Percentiles rank a stretch among this genome's conserved stretches.
Conservation (phyloP, 139 green algal species). For the Closterium sp. region DNA sequence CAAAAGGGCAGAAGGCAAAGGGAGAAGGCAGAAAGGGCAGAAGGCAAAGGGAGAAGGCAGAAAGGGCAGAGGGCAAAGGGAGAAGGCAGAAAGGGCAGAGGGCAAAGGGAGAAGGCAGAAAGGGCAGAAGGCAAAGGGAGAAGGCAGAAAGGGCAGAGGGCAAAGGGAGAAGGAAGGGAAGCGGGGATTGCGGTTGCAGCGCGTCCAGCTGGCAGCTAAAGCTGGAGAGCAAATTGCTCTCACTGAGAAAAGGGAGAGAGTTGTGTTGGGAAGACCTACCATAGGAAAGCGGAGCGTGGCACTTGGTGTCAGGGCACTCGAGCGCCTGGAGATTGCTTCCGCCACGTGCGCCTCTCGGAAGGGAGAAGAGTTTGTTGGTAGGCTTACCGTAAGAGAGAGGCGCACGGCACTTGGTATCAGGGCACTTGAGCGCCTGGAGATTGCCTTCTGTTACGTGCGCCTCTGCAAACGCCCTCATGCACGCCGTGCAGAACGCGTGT, state of each 20-base stretch:
- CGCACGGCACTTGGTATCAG: slow-evolving; percentile 17
- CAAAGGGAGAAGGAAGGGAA: not conserved
- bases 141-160: not conserved
- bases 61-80: not conserved
- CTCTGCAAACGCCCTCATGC: slow-evolving; percentile 57
- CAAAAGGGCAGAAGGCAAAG: too few species aligned
- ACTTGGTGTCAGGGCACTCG: too few species aligned
- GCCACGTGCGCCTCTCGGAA: too few species aligned
- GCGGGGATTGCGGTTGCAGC: slow-evolving; percentile 37
- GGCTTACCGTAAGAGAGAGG: not conserved
- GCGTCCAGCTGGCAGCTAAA: too few species aligned
- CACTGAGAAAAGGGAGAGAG: slow-evolving; percentile 10
- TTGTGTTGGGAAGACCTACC: not conserved
- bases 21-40: too few species aligned
- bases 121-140: too few species aligned
- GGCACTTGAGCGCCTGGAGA: slow-evolving; percentile 69
- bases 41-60: too few species aligned
- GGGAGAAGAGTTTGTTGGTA: too few species aligned
- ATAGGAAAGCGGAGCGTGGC: not conserved
- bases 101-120: too few species aligned
- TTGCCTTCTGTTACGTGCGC: slow-evolving; percentile 64
- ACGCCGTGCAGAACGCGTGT: slow-evolving; percentile 75
- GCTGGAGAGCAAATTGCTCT: too few species aligned
- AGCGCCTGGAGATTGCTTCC: not conserved
- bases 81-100: too few species aligned